A percentile compares a stretch with the other conserved stretches of the same genome.
These are phyloP conservation scores for Trichoderma guizhouense DNA, from an alignment of 2,329 filamentous ascomycete genomes.

Conservation along the genomic window DNA sequence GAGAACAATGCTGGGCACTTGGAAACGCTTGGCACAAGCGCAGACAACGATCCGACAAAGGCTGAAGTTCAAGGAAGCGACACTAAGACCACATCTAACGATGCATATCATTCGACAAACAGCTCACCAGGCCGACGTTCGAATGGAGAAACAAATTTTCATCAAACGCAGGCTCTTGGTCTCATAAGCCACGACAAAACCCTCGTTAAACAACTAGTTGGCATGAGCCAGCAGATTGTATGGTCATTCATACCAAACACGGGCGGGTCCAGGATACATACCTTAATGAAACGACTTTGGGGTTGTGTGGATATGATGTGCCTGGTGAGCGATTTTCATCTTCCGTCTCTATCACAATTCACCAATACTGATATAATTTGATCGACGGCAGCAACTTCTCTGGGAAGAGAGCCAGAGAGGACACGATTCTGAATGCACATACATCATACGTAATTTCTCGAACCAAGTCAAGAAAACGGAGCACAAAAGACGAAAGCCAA, in stretches of 20 bases:
- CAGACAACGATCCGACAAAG: neutral
- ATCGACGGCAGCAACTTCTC: neutral
- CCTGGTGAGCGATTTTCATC: neutral
- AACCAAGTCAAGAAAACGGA: neutral
- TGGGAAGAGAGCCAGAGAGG: neutral
- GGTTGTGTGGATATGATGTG: conserved; percentile 4
- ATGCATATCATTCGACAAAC: neutral
- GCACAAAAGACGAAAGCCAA: neutral
- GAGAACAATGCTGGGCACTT: neutral
- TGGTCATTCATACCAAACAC: conserved; percentile 1
- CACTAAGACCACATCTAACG: fast-evolving
- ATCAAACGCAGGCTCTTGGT: neutral
- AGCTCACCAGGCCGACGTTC: neutral
- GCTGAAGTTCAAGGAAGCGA: neutral
- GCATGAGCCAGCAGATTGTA: neutral
- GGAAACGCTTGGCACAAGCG: neutral
- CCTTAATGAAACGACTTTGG: neutral
- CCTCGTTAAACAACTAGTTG: neutral
- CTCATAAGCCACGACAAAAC: neutral
- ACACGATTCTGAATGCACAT: neutral
- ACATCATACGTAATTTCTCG: neutral
- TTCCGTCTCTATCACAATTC: neutral
- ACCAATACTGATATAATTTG: neutral
- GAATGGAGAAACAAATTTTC: neutral
- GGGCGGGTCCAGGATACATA: neutral